Conservation (phyloP, 2,329 filamentous ascomycete genomes). For the Phialocephala sp. region DNA sequence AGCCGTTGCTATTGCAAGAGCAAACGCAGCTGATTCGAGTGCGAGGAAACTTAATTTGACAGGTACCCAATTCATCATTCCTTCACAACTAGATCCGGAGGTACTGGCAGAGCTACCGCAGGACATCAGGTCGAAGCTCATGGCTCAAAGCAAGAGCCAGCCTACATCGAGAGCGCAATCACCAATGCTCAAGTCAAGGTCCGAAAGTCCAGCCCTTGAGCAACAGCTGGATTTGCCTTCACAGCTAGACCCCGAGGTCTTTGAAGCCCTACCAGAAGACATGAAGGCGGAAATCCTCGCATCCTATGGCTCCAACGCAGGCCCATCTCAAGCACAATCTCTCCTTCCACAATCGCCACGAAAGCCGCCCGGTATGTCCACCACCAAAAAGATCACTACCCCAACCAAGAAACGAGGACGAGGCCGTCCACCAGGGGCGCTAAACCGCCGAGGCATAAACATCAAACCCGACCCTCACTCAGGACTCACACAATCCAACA, state of each 20-base stretch:
- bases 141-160: conserved; percentile 56
- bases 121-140: conserved; percentile 80
- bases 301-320: conserved; percentile 58
- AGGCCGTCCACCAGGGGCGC: conserved; percentile 41
- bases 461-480: conserved; percentile 57
- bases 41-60: conserved; percentile 75
- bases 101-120: conserved; percentile 82
- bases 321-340: conserved; percentile 43
- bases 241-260: conserved; percentile 84
- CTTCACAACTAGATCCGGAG: conserved; percentile 79
- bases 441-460: conserved; percentile 40
- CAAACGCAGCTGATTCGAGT: conserved; percentile 53
- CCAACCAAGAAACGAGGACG: conserved; percentile 71
- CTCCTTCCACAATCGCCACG: conserved; percentile 55
- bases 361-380: conserved; percentile 58
- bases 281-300: conserved; percentile 83
- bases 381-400: conserved; percentile 42
- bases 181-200: conserved; percentile 41
- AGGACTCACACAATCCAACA: conserved; percentile 75
- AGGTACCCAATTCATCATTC: conserved; percentile 92
- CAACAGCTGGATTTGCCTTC: conserved; percentile 57
- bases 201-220: conserved; percentile 31
- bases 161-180: conserved; percentile 39
- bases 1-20: conserved; percentile 56
- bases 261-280: conserved; percentile 82